These are phyloP conservation scores for Saccharomyces mikatae DNA, from an alignment of 805 yeast genomes.

Conservation along the genomic window DNA sequence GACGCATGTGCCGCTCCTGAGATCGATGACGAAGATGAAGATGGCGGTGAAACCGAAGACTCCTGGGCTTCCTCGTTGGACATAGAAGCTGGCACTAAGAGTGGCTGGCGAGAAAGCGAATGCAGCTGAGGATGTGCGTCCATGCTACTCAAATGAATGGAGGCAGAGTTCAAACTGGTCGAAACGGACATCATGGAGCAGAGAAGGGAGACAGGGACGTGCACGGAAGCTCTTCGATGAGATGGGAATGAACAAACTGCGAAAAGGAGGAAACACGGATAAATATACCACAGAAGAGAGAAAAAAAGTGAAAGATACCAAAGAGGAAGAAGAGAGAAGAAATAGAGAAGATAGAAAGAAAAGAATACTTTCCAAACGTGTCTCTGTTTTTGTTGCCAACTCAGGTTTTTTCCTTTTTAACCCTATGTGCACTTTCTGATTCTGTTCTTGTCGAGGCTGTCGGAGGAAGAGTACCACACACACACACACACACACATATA, in stretches of 20 bases:
- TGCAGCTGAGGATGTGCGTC: constrained; percentile 19
- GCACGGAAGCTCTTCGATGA: not conserved
- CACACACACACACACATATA: too few species aligned
- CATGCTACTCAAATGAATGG: constrained; percentile 13
- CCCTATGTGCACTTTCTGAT: not conserved
- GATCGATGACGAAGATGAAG: not conserved
- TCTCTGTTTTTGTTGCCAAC: not conserved
- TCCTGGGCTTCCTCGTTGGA: not conserved
- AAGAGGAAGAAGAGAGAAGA: not conserved
- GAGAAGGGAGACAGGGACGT: not conserved
- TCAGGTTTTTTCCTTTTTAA: not conserved
- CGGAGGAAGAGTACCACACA: not conserved
- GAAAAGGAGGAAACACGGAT: not conserved
- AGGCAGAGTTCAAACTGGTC: constrained; percentile 9
- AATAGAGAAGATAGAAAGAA: not conserved
- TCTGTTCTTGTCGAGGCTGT: not conserved
- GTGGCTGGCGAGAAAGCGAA: constrained; percentile 12
- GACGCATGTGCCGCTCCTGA: not conserved
- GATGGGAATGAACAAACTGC: not conserved
- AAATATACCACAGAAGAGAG: not conserved
- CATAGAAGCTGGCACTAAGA: not conserved
- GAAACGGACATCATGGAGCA: constrained; percentile 16
- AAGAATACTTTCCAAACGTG: not conserved
- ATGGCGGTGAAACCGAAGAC: not conserved
- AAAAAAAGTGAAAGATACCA: not conserved